phyloP scores from a whole-genome alignment of 106 monocot genomes.

The Alisma plantagoaquatica region DNA sequence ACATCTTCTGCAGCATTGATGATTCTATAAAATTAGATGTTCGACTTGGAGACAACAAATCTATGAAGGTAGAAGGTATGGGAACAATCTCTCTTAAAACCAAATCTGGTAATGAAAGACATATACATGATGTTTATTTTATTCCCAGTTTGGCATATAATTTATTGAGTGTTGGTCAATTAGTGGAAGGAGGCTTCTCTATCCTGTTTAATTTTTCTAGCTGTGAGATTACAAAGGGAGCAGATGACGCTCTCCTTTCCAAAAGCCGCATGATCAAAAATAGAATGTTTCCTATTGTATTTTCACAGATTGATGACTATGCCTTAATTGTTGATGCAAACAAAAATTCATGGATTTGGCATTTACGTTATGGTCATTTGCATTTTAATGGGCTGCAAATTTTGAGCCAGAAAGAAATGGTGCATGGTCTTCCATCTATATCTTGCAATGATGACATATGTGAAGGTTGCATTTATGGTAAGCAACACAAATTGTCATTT shows the following conservation, averaged over 20 bases:
- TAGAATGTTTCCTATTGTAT: not conserved
- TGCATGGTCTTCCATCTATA: not conserved
- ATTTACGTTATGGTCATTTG: constrained; percentile 1
- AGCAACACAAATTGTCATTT: constrained; percentile 1
- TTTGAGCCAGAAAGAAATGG: not conserved
- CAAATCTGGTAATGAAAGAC: not conserved
- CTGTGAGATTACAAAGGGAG: not conserved
- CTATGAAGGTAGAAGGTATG: constrained; percentile 1
- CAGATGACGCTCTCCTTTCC: not conserved
- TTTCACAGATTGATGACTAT: not conserved
- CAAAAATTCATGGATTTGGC: not conserved
- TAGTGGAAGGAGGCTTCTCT: not conserved
- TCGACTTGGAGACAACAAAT: constrained; percentile 7
- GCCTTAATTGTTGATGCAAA: not conserved
- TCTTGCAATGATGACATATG: not conserved
- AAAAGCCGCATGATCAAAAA: not conserved
- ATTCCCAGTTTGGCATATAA: not conserved
- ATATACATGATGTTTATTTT: not conserved
- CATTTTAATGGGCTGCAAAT: constrained; percentile 3
- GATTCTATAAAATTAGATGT: constrained; percentile 1
- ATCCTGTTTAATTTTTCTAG: not conserved
- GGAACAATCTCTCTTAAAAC: constrained; percentile 1
- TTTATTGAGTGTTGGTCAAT: constrained; percentile 17
- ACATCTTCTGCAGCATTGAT: not conserved
- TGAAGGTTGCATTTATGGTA: constrained; percentile 4